phyloP scores from a whole-genome alignment of 1,284 basidiomycete species.

The Cutaneotrichosporon sp. region DNA sequence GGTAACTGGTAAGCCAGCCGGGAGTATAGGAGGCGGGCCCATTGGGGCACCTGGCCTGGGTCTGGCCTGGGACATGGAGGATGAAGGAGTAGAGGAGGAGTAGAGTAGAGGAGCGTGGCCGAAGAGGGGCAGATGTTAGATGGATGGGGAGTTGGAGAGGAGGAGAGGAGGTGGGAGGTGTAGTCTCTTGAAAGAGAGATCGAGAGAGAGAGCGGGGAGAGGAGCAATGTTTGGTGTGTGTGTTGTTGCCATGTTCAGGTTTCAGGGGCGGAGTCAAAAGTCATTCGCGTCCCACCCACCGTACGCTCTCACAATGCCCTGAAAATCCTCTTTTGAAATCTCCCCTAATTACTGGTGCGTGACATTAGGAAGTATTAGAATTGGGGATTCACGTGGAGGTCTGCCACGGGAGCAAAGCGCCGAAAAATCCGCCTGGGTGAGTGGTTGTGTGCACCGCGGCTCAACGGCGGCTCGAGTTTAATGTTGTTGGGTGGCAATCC shows the following conservation, averaged over 20 bases:
- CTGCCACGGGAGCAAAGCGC: slow-evolving; percentile 4
- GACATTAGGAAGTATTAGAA: not conserved
- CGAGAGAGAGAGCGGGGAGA: not conserved
- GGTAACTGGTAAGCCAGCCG: slow-evolving; percentile 9
- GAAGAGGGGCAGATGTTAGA: slow-evolving; percentile 8
- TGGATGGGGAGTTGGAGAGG: no score
- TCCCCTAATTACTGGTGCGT: not conserved
- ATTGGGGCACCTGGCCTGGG: not conserved
- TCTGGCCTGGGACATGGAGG: slow-evolving; percentile 12
- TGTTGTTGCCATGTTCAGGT: slow-evolving; percentile 6
- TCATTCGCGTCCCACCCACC: slow-evolving; percentile 2
- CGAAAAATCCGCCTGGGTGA: slow-evolving; percentile 1
- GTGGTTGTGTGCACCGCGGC: not conserved
- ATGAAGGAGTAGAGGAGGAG: slow-evolving; percentile 16
- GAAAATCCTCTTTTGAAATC: not conserved
- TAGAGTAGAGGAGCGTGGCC: not conserved
- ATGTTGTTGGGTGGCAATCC: slow-evolving; percentile 6
- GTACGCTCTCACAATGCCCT: no score
- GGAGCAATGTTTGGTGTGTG: slow-evolving; percentile 1
- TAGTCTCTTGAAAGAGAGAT: no score
- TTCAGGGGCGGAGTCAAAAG: slow-evolving; percentile 1
- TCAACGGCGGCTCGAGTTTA: not conserved
- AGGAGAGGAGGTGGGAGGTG: not conserved
- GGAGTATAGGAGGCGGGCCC: slow-evolving; percentile 6
- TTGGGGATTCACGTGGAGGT: not conserved